A percentile compares a stretch with the other conserved stretches of the same genome.
Conservation (phyloP, 257 asterid species). For the Paulownia fortunei region DNA sequence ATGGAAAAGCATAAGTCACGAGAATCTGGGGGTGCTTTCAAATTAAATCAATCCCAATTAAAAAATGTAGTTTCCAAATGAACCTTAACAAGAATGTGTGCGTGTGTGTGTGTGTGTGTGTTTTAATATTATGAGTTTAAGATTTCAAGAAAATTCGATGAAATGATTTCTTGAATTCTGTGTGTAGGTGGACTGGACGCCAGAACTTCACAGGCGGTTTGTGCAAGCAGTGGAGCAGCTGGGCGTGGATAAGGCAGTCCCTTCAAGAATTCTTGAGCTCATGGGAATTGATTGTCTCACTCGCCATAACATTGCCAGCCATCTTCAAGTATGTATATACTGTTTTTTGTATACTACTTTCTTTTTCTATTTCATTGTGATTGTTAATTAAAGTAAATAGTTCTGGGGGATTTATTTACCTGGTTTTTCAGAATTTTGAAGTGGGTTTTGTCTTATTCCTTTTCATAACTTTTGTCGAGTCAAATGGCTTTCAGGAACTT, state of each 20-base stretch:
- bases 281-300: slow-evolving; percentile 98
- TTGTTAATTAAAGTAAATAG: background rate
- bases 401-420: background rate
- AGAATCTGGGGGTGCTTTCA: slow-evolving; percentile 27
- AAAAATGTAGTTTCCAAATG: background rate
- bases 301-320: slow-evolving; percentile 96
- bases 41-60: background rate
- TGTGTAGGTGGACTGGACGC: slow-evolving; percentile 98
- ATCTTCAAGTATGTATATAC: slow-evolving; percentile 76
- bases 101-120: background rate
- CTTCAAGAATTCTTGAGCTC: slow-evolving; percentile 89
- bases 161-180: slow-evolving; percentile 33
- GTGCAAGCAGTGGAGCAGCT: slow-evolving; percentile 96
- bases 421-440: background rate
- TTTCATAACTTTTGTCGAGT: slow-evolving; percentile 10
- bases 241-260: slow-evolving; percentile 96
- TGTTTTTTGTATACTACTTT: background rate
- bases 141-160: background rate
- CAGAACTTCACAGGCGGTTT: slow-evolving; percentile 87
- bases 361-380: background rate
- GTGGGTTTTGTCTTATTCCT: background rate
- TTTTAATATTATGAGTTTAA: background rate
- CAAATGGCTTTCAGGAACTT: slow-evolving; percentile 20
- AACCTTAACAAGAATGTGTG: slow-evolving; percentile 21
- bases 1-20: slow-evolving; percentile 35